Percentiles rank a stretch among this genome's conserved stretches.
Conservation (phyloP, 2,329 filamentous ascomycete genomes). For the Phialophora tarda region DNA sequence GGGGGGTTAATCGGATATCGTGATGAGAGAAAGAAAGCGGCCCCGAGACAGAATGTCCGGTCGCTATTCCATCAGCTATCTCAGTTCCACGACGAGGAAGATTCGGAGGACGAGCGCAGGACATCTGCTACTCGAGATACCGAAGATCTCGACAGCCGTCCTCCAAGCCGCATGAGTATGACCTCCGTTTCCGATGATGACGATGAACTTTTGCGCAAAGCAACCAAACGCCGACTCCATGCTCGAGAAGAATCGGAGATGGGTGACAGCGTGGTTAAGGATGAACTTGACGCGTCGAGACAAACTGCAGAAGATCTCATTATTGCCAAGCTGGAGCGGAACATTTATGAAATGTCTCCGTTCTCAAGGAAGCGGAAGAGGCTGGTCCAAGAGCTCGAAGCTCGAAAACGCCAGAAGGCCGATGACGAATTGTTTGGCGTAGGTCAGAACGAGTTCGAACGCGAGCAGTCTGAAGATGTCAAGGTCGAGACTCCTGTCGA, state of each 20-base stretch:
- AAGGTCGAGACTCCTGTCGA: conserved; percentile 46
- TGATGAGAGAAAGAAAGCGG: conserved; percentile 68
- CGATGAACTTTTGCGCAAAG: conserved; percentile 48
- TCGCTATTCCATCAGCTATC: conserved; percentile 81
- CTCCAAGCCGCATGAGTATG: conserved; percentile 71
- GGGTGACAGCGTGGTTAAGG: conserved; percentile 38
- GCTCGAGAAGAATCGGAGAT: conserved; percentile 40
- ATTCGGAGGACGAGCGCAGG: conserved; percentile 82
- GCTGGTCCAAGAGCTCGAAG: conserved; percentile 69
- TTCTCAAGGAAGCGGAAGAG: conserved; percentile 75
- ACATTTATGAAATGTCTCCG: conserved; percentile 58
- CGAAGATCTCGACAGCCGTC: conserved; percentile 82
- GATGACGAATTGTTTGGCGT: conserved; percentile 79
- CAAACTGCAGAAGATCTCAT: conserved; percentile 38
- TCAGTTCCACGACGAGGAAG: conserved; percentile 77
- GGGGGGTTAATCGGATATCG: conserved; percentile 68
- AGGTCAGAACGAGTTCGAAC: conserved; percentile 60
- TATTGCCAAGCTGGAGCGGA: conserved; percentile 40
- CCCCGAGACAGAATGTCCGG: conserved; percentile 69
- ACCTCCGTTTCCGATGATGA: conserved; percentile 60
- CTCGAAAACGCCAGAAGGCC: conserved; percentile 81
- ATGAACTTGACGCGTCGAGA: conserved; percentile 37
- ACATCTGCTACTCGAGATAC: conserved; percentile 74
- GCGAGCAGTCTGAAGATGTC: conserved; percentile 55
- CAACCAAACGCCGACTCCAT: conserved; percentile 35